Base-by-base conservation (phyloP, 495 filamentous ascomycete genomes). In the Massariosphaeria phaeospora region DNA sequence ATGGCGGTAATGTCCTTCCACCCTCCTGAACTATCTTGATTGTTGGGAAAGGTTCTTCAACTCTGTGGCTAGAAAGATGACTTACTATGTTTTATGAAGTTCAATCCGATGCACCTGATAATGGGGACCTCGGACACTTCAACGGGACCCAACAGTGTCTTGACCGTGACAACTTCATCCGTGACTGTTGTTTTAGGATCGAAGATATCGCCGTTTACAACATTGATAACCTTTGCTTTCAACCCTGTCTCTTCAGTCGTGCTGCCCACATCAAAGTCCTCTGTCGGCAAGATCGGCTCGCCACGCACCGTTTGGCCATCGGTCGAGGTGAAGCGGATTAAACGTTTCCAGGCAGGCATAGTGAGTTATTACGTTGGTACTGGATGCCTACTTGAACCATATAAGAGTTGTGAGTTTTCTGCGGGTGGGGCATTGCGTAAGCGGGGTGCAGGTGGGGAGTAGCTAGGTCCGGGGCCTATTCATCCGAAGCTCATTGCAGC, bases 281-380 rank as follows among this genome's bases (percentile, higher is more conserved):
- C 40, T 0, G 59, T 63, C 6, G 70, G 70, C 9, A 78, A 62
- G 25, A 78, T 71, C 25, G 76, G 76, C 53, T 78, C 75, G 38
- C 76, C 76, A 25, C 73, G 69, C 7, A 71, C 66, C 12, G 70
- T 66, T 40, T 70, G 71, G 26, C 76, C 73, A 8, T 76, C 72
- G 3, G 69, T 69, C 11, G 73, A 69, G 9, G 69, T 67, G 59
- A 78, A 79, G 25, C 76, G 73, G 46, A 79, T 75, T 0, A 78
- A 66, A 44, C 76, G 70, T 56, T 71, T 59, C 76, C 76, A 79
- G 21, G 52, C 31, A 15, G 54, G 45, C 54, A 57, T 57, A 11
- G 27, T 52, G 46, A 21, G 15, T 23, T n/a, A n/a, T n/a, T n/a
- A n/a, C n/a, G n/a, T n/a, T n/a, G n/a, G n/a, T n/a, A n/a, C n/a